Evolutionary conservation across 768 basidiomycete genomes (phyloP).

Genomic region (Xerocomus brunneocitrinus): DNA sequence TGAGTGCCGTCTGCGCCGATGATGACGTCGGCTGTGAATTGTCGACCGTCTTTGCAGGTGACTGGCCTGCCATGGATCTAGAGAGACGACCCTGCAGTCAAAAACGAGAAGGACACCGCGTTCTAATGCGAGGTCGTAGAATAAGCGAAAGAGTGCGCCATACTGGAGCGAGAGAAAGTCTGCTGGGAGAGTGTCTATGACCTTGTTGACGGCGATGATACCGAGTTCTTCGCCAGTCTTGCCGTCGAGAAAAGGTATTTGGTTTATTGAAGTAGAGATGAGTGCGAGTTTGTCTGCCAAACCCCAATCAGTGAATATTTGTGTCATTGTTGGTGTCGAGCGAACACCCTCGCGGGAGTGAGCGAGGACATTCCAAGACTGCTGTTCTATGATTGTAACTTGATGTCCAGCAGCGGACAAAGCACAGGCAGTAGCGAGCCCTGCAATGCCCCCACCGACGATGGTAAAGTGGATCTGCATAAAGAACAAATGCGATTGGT

Average conservation of each 20-base stretch:
- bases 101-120: conserved; percentile 47
- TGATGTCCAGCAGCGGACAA: conserved; percentile 52
- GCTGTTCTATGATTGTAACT: conserved; percentile 51
- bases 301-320: conserved; percentile 51
- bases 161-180: conserved; percentile 47
- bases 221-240: conserved; percentile 41
- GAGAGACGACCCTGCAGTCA: conserved; percentile 33
- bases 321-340: conserved; percentile 56
- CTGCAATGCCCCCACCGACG: conserved; percentile 38
- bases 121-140: conserved; percentile 43
- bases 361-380: conserved; percentile 35
- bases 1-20: conserved; percentile 59
- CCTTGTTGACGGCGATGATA: conserved; percentile 38
- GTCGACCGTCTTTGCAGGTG: conserved; percentile 39
- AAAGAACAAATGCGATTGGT: too few relatives aligned
- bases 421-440: conserved; percentile 51
- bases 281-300: conserved; percentile 39
- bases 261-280: conserved; percentile 18
- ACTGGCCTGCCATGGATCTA: conserved; percentile 30
- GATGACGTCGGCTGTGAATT: conserved; percentile 45
- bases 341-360: conserved; percentile 39
- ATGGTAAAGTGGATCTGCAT: conserved; percentile 18
- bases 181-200: conserved; percentile 41
- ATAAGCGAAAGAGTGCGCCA: conserved; percentile 44
- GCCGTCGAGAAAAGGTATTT: conserved; percentile 18